phyloP scores from a whole-genome alignment of 139 green algal species.

The Ettlia oleoabundans region DNA sequence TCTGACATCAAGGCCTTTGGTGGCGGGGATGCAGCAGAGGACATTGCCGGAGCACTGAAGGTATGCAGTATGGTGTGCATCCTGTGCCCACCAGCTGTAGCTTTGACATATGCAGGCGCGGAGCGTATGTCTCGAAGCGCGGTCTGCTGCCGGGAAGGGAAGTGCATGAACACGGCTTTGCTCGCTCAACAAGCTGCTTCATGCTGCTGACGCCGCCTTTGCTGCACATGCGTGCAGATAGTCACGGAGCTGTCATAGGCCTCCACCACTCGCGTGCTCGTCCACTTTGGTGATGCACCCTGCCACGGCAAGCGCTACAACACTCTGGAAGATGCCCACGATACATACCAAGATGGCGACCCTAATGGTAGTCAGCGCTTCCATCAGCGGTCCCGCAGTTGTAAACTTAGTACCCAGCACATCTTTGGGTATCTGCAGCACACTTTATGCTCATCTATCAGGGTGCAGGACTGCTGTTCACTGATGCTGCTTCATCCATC shows the following conservation, averaged over 20 bases:
- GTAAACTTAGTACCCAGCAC: too few species aligned
- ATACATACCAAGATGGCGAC: conserved; percentile 13
- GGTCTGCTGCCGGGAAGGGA: too few species aligned
- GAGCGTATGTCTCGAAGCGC: too few species aligned
- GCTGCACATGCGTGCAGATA: conserved; percentile 33
- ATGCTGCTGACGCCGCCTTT: too few species aligned
- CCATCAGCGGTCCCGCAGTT: not conserved
- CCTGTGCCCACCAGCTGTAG: too few species aligned
- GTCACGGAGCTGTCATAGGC: conserved; percentile 26
- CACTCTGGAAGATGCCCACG: not conserved
- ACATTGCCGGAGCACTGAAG: conserved; percentile 33
- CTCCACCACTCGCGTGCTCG: conserved; percentile 37
- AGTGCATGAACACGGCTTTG: not conserved
- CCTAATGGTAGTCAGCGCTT: conserved; percentile 13
- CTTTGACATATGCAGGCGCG: too few species aligned
- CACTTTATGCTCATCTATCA: too few species aligned
- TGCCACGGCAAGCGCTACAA: conserved; percentile 41
- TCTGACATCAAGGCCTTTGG: not conserved
- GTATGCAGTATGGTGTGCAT: too few species aligned
- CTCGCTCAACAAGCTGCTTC: not conserved
- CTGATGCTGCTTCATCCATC: not conserved
- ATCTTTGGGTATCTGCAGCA: too few species aligned
- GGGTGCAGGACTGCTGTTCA: too few species aligned
- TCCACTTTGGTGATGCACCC: conserved; percentile 46
- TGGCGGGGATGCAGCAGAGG: conserved; percentile 29